Conservation (phyloP, 148 eudicot species). For the Heliamphora exappendiculata region DNA sequence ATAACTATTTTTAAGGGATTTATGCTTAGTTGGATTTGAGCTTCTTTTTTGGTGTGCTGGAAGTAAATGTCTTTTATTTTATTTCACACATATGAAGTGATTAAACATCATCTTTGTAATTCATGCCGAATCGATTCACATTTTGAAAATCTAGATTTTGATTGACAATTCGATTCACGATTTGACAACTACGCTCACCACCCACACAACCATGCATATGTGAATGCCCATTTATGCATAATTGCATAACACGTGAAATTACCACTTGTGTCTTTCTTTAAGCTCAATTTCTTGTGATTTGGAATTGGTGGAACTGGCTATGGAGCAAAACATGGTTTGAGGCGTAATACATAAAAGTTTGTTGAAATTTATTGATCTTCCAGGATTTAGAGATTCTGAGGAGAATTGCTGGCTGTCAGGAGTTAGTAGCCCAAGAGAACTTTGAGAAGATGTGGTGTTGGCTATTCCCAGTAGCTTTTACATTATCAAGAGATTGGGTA, state of each 20-base stretch:
- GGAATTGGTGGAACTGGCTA: not conserved
- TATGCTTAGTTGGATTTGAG: no score
- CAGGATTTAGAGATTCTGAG: constrained; percentile 82
- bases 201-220: not conserved
- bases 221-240: not conserved
- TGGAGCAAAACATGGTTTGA: not conserved
- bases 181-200: not conserved
- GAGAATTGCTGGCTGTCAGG: constrained; percentile 58
- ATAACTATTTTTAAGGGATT: no score
- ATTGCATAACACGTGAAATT: not conserved
- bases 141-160: no score
- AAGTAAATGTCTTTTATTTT: no score
- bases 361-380: constrained; percentile 5
- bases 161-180: no score
- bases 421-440: constrained; percentile 50
- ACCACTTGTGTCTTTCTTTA: not conserved
- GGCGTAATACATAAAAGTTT: not conserved
- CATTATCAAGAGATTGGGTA: constrained; percentile 52
- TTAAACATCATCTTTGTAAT: no score
- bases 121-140: no score
- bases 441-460: constrained; percentile 90
- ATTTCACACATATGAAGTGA: no score
- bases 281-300: not conserved
- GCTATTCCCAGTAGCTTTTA: constrained; percentile 82
- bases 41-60: no score